Percentiles rank a stretch among this genome's conserved stretches.
phyloP scores from a whole-genome alignment of 352 stramenopile genomes.

The Phytophthora sp. region DNA sequence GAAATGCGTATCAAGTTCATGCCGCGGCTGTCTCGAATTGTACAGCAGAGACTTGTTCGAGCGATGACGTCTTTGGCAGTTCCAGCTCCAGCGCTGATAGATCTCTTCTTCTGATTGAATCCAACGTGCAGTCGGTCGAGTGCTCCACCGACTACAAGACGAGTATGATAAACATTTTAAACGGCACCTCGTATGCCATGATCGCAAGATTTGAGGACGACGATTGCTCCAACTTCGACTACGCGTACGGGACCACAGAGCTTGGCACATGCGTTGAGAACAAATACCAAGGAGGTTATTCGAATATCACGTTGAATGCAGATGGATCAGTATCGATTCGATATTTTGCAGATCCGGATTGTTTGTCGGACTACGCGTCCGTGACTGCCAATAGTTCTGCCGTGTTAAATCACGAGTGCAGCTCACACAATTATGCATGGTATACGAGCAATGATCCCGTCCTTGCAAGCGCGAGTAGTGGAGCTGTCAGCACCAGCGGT shows the following conservation, averaged over 20 bases:
- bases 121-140: not conserved
- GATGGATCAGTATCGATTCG: constrained; percentile 11
- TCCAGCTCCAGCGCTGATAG: not conserved
- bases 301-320: not conserved
- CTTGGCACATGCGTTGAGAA: not conserved
- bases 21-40: constrained; percentile 3
- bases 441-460: constrained; percentile 8
- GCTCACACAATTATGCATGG: constrained; percentile 17
- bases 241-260: constrained; percentile 8
- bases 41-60: constrained; percentile 1
- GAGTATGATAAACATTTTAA: constrained; percentile 4
- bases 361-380: not conserved
- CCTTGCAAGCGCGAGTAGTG: no score
- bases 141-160: constrained; percentile 18
- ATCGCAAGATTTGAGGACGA: constrained; percentile 4
- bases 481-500: not conserved
- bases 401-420: constrained; percentile 15
- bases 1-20: constrained; percentile 12
- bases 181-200: constrained; percentile 8
- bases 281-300: constrained; percentile 16
- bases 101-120: not conserved
- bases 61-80: not conserved
- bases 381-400: constrained; percentile 1
- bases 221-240: constrained; percentile 12
- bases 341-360: constrained; percentile 11